Evolutionary conservation across 768 basidiomycete species (phyloP).

Genomic region (Hebeloma cylindrosporum): DNA sequence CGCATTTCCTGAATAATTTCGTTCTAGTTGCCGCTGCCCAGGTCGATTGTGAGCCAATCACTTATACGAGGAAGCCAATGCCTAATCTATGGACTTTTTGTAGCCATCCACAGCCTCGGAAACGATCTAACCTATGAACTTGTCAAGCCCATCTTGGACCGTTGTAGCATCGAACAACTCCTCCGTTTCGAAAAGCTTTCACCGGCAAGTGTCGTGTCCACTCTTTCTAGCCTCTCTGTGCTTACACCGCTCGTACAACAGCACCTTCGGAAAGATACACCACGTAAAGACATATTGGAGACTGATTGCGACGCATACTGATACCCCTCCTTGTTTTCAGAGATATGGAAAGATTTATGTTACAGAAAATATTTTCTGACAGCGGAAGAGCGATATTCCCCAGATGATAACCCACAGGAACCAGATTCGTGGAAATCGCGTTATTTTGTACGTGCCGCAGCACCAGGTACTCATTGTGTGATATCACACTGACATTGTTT

Average conservation of each 20-base stretch:
- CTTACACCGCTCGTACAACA: constrained; percentile 22
- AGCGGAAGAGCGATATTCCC: constrained; percentile 47
- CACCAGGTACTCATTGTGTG: constrained; percentile 6
- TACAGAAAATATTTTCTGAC: constrained; percentile 55
- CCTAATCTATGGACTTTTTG: not conserved
- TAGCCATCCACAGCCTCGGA: constrained; percentile 68
- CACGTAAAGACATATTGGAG: constrained; percentile 38
- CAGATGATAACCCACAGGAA: constrained; percentile 38
- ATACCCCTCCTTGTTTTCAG: constrained; percentile 39
- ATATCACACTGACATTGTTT: constrained; percentile 8
- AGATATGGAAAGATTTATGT: constrained; percentile 68
- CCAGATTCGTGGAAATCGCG: constrained; percentile 68
- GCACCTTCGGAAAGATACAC: constrained; percentile 56
- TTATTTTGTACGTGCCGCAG: constrained; percentile 55
- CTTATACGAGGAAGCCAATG: constrained; percentile 7
- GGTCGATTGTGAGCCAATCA: constrained; percentile 53
- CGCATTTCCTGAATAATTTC: constrained; percentile 2
- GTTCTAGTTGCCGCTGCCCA: constrained; percentile 55
- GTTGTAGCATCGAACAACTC: constrained; percentile 71
- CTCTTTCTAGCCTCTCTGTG: not conserved
- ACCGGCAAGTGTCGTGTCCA: constrained; percentile 52
- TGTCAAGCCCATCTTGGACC: constrained; percentile 71
- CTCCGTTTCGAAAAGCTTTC: constrained; percentile 66
- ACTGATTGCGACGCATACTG: constrained; percentile 8
- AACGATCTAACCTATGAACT: constrained; percentile 61